A percentile compares a stretch with the other conserved stretches of the same genome.
Conservation (phyloP, 2,329 filamentous ascomycete species). For the Aspergillus ochraceoroseus region DNA sequence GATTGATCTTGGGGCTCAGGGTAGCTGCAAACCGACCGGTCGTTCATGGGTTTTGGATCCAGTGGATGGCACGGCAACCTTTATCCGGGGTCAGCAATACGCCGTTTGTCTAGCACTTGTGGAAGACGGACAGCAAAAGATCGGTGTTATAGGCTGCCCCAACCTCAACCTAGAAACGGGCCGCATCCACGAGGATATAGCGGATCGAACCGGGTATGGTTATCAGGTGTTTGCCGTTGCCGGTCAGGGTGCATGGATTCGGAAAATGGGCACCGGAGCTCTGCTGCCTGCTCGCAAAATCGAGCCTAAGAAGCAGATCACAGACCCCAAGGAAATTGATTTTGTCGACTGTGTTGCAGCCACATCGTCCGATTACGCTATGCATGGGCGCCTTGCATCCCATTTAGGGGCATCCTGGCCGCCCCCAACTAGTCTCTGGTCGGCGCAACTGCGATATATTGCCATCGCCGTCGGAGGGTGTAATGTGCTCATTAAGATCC, state of each 20-base stretch:
- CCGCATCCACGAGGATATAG: constrained; percentile 35
- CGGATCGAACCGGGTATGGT: constrained; percentile 46
- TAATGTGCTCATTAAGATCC: constrained; percentile 49
- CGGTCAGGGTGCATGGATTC: constrained; percentile 43
- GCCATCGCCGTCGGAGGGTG: constrained; percentile 49
- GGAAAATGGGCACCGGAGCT: constrained; percentile 34
- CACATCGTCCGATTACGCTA: constrained; percentile 37
- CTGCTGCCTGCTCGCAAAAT: constrained; percentile 35
- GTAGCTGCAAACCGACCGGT: constrained; percentile 37
- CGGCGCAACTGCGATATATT: constrained; percentile 52
- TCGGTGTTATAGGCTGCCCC: constrained; percentile 59
- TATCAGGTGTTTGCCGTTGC: constrained; percentile 49
- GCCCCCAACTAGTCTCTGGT: constrained; percentile 47
- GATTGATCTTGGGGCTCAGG: constrained; percentile 55
- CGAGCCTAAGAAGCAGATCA: constrained; percentile 25
- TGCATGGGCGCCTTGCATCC: constrained; percentile 39
- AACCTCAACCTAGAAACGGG: constrained; percentile 49
- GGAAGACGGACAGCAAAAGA: constrained; percentile 52
- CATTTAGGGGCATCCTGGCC: constrained; percentile 46
- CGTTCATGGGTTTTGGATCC: constrained; percentile 61
- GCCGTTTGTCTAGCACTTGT: constrained; percentile 58
- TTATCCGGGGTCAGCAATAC: constrained; percentile 58
- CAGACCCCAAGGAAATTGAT: constrained; percentile 33
- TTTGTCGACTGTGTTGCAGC: constrained; percentile 45
- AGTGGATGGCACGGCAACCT: constrained; percentile 60